A percentile compares a stretch with the other conserved stretches of the same genome.
Conservation (phyloP, 2,329 filamentous ascomycete genomes). For the Colletotrichum coccodes region DNA sequence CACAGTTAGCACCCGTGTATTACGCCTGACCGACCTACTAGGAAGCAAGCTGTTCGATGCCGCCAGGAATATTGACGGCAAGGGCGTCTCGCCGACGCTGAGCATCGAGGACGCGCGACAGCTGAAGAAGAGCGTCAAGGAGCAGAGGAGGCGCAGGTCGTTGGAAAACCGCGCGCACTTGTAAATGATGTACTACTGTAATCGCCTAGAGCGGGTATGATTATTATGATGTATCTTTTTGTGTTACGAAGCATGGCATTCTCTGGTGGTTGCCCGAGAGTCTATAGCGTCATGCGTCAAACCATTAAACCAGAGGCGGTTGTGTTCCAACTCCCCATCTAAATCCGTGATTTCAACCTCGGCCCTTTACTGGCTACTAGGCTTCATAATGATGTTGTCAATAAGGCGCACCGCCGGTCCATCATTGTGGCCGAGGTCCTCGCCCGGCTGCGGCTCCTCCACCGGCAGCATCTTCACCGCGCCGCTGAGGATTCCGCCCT, state of each 20-base stretch:
- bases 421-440: constrained; percentile 79
- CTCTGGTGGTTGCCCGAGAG: not conserved
- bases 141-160: constrained; percentile 58
- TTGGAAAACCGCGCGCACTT: constrained; percentile 63
- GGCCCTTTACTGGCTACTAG: constrained; percentile 37
- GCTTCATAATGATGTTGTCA: constrained; percentile 85
- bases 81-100: constrained; percentile 53
- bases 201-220: constrained; percentile 26
- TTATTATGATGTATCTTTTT: constrained; percentile 11
- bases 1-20: constrained; percentile 84
- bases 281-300: not conserved
- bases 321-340: not conserved
- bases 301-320: not conserved
- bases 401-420: constrained; percentile 87
- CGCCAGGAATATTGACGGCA: constrained; percentile 52
- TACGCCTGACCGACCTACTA: constrained; percentile 79
- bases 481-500: constrained; percentile 87
- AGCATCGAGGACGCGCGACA: constrained; percentile 61
- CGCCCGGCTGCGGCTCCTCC: constrained; percentile 74
- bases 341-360: not conserved
- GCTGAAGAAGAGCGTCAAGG: constrained; percentile 54
- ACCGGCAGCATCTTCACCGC: constrained; percentile 90
- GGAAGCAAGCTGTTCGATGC: constrained; percentile 76
- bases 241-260: not conserved
- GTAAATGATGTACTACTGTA: constrained; percentile 41